phyloP scores from a whole-genome alignment of 192 early-diverging fungal species.

The Piromyces sp. region DNA sequence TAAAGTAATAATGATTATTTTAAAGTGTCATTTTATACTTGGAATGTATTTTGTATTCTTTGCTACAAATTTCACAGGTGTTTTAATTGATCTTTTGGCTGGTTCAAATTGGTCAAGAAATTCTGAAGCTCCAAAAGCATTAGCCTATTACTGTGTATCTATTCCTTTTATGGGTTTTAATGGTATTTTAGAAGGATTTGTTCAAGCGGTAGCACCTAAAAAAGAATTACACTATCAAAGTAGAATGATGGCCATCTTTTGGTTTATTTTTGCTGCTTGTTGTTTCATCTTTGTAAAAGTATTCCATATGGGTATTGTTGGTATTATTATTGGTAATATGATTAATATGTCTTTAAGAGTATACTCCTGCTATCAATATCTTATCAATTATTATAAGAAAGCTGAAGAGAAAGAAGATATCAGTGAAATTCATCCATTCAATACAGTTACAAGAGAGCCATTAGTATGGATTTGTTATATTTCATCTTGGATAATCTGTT shows the following conservation, averaged over 20 bases:
- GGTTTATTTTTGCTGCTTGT: constrained; percentile 40
- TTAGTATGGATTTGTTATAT: constrained; percentile 23
- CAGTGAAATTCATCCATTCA: constrained; percentile 1
- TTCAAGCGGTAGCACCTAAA: constrained; percentile 65
- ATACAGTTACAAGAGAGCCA: constrained; percentile 18
- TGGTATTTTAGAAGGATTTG: constrained; percentile 84
- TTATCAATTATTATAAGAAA: constrained; percentile 32
- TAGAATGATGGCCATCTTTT: constrained; percentile 58
- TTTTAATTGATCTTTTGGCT: constrained; percentile 46
- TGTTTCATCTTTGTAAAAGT: constrained; percentile 41
- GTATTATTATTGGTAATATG: constrained; percentile 72
- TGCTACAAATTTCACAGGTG: constrained; percentile 62
- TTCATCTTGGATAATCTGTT: constrained; percentile 27
- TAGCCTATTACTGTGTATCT: constrained; percentile 72
- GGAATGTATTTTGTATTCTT: constrained; percentile 61
- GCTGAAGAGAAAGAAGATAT: background rate
- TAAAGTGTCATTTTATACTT: constrained; percentile 46
- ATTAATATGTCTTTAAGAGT: constrained; percentile 68
- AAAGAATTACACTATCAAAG: constrained; percentile 40
- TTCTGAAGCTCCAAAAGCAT: constrained; percentile 25
- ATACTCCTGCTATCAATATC: constrained; percentile 46
- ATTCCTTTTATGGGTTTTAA: constrained; percentile 88
- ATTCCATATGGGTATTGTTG: constrained; percentile 46
- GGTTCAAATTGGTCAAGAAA: constrained; percentile 31
- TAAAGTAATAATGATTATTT: background rate